A percentile compares a stretch with the other conserved stretches of the same genome.
Evolutionary conservation across 257 asterid genomes (phyloP).

Genomic region (Prunella vulgaris): DNA sequence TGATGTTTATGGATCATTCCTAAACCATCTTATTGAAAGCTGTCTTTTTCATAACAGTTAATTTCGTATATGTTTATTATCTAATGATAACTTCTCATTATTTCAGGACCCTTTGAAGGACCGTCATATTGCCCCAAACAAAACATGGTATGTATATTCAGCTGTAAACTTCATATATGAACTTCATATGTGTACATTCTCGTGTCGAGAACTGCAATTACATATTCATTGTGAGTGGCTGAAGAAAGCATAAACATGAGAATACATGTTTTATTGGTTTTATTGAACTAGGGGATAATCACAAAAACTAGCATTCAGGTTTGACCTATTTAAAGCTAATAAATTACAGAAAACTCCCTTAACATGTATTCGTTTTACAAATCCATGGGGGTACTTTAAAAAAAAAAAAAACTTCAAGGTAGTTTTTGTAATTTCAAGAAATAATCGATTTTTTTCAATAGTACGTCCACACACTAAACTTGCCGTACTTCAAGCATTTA

Average conservation of each 20-base stretch:
- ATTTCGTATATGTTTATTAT: slow-evolving; percentile 8
- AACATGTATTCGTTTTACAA: neutral
- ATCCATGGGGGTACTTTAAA: neutral
- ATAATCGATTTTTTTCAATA: neutral
- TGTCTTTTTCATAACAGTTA: neutral
- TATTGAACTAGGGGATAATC: neutral
- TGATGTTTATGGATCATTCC: neutral
- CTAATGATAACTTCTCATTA: slow-evolving; percentile 19
- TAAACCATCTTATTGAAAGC: neutral
- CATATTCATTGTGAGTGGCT: slow-evolving; percentile 10
- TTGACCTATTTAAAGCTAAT: neutral
- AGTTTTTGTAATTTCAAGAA: neutral
- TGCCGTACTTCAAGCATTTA: neutral
- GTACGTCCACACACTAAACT: no score
- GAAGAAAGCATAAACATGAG: neutral
- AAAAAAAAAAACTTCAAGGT: neutral
- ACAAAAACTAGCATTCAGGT: neutral
- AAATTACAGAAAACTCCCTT: neutral
- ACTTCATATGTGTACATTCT: neutral
- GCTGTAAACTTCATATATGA: slow-evolving; percentile 12
- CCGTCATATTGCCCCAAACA: slow-evolving; percentile 59
- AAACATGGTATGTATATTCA: slow-evolving; percentile 50
- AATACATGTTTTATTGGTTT: neutral
- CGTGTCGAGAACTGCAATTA: slow-evolving; percentile 9
- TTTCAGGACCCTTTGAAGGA: slow-evolving; percentile 88